Evolutionary conservation across 768 basidiomycete genomes (phyloP).

Genomic region (Collybia sordida): DNA sequence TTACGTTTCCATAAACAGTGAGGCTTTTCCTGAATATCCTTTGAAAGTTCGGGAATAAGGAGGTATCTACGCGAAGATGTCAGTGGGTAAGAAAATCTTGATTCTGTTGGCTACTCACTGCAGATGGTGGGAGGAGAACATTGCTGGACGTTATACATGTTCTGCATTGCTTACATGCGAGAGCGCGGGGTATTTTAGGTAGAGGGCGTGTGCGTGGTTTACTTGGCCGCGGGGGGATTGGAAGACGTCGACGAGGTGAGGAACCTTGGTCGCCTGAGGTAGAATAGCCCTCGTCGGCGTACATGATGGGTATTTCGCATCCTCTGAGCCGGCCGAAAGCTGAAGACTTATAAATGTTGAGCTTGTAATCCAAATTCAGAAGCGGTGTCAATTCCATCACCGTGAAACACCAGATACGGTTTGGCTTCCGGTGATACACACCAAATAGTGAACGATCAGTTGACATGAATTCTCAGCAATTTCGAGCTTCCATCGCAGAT

Average conservation of each 20-base stretch:
- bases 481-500: too few species aligned
- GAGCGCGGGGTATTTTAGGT: constrained; percentile 45
- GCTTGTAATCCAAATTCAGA: not conserved
- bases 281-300: constrained; percentile 8
- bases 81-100: not conserved
- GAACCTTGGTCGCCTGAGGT: constrained; percentile 12
- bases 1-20: constrained; percentile 56
- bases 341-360: not conserved
- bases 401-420: too few species aligned
- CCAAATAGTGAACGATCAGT: too few species aligned
- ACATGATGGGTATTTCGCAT: constrained; percentile 14
- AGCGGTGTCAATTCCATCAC: too few species aligned
- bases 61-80: constrained; percentile 33
- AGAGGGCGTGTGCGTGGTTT: constrained; percentile 39
- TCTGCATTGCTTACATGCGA: constrained; percentile 46
- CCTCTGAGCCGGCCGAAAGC: not conserved
- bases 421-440: too few species aligned
- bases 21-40: constrained; percentile 60
- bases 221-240: constrained; percentile 17
- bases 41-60: constrained; percentile 46
- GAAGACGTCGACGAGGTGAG: constrained; percentile 17
- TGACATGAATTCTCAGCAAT: too few species aligned
- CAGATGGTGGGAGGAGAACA: constrained; percentile 38
- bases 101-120: constrained; percentile 27
- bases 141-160: constrained; percentile 45